Evolutionary conservation across 768 basidiomycete genomes (phyloP).

Genomic region (Naganishia vaughanmartiniae): DNA sequence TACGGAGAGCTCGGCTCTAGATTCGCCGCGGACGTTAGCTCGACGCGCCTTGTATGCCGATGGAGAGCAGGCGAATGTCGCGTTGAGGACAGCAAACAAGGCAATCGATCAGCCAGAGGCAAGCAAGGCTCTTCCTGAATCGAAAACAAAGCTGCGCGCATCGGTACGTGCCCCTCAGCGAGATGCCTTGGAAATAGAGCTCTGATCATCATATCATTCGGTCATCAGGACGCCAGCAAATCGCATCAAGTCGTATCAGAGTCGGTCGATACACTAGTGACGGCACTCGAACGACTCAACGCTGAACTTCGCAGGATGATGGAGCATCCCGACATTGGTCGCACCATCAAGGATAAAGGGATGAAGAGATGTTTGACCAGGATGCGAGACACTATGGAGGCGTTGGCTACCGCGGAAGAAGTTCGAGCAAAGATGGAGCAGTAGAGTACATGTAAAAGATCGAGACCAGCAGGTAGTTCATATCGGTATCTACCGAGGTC

Average conservation of each 20-base stretch:
- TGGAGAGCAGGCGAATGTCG: not conserved
- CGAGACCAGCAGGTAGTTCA: not conserved
- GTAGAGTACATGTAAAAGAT: not conserved
- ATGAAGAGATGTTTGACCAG: slow-evolving; percentile 23
- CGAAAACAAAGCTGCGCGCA: not conserved
- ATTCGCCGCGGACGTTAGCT: slow-evolving; percentile 11
- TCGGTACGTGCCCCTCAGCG: not conserved
- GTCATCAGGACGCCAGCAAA: not conserved
- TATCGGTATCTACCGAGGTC: not conserved
- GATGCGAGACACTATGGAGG: slow-evolving; percentile 20
- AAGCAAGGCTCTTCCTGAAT: not conserved
- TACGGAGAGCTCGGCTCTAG: not conserved
- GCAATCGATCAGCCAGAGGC: not conserved
- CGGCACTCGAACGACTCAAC: slow-evolving; percentile 1
- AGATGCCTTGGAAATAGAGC: not conserved
- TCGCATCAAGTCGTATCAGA: slow-evolving; percentile 1
- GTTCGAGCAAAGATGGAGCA: not conserved
- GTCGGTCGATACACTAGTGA: slow-evolving; percentile 6
- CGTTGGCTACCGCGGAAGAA: not conserved
- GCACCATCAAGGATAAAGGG: slow-evolving; percentile 23
- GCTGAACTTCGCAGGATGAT: slow-evolving; percentile 12
- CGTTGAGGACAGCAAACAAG: not conserved
- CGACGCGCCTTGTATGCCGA: slow-evolving; percentile 12
- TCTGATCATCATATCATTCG: no score
- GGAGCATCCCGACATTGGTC: slow-evolving; percentile 5